Base-by-base conservation (phyloP, 257 asterid genomes). In the Solanum ossicruentum region DNA sequence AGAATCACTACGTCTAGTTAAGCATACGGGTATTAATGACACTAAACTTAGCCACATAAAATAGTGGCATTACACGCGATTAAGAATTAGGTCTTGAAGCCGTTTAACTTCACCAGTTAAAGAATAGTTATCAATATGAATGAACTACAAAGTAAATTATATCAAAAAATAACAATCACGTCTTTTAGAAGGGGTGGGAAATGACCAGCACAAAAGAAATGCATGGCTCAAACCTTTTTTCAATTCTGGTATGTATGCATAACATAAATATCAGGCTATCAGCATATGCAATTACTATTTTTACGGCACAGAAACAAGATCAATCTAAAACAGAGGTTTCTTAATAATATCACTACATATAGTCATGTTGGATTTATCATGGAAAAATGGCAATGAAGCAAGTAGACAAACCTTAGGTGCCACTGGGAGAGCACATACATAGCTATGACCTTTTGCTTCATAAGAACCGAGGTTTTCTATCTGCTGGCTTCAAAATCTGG, bases 401-500 rank as follows among this genome's bases (percentile, higher is more conserved):
- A 45, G 56, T 23, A 66, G 32, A 69, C 86, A 70, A 32, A 67
- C 89, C 87, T 86, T 66, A 15, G 84, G 41, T 57, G 45, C 71
- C 49, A 47, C 36, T 17, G 41, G 79, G 36, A 57, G 41, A 32
- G 51, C 28, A 51, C 41, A 72, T 83, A 72, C 18, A 78, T 55
- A 84, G 49, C 52, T 63, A 52, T 63, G 52, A n/a, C 16, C 18
- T 83, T 28, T 60, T 36, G 77, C 81, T 78, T 88, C 86, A 85
- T 56, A 85, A 77, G 55, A 88, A 85, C 83, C 88, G 83, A 83
- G 90, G 86, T 56, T 78, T 88, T 81, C 80, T 79, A n/a, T 80
- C 88, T 13, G 86, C 52, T 43, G 90, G 90, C 83, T 84, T 88
- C 84, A 88, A 65, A 83, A 88, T 88, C 85, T 88, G 88, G 77